Evolutionary conservation across 768 basidiomycete species (phyloP).

Genomic region (Filobasidium floriforme): DNA sequence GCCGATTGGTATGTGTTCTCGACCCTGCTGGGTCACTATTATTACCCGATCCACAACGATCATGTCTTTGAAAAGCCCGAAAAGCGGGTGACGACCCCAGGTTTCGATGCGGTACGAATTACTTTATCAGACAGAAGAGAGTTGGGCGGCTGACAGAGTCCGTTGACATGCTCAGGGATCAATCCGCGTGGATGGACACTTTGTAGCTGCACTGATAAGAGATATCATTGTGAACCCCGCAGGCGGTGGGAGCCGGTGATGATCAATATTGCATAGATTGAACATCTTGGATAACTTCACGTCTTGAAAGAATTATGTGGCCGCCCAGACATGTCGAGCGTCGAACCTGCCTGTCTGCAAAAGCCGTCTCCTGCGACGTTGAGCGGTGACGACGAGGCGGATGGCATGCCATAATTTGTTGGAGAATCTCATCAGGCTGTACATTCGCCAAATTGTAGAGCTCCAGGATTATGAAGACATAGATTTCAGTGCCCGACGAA

Average conservation of each 20-base stretch:
- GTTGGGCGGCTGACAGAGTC: background rate
- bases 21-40: conserved; percentile 30
- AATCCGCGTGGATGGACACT: conserved; percentile 10
- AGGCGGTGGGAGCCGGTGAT: background rate
- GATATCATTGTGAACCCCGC: conserved; percentile 2
- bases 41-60: conserved; percentile 35
- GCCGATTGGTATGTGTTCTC: conserved; percentile 35
- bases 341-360: background rate
- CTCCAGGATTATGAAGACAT: too few species aligned
- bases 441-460: too few species aligned
- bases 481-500: too few species aligned
- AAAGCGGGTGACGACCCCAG: conserved; percentile 5
- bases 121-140: too few species aligned
- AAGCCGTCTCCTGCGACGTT: too few species aligned
- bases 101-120: conserved; percentile 7
- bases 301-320: background rate
- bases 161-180: background rate
- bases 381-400: too few species aligned
- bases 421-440: too few species aligned
- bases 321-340: background rate
- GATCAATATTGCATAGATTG: background rate
- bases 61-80: conserved; percentile 41
- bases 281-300: background rate
- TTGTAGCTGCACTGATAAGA: conserved; percentile 1
- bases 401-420: too few species aligned